These are phyloP conservation scores for Panaeolus papilionaceus DNA, from an alignment of 768 basidiomycete species.

Conservation along the genomic window DNA sequence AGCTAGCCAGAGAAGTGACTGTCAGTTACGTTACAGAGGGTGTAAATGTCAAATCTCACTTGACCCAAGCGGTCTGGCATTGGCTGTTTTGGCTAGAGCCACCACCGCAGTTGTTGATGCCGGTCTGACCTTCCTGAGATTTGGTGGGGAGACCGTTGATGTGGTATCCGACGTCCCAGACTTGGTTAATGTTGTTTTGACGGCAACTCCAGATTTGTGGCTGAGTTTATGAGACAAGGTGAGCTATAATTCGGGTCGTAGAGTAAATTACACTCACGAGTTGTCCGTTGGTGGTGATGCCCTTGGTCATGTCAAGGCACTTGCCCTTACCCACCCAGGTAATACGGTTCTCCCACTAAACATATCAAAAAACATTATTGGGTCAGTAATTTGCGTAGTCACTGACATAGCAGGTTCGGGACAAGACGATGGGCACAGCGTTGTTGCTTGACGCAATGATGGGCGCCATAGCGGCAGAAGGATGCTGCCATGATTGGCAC, in stretches of 20 bases:
- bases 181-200: conserved; percentile 50
- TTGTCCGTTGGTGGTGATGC: conserved; percentile 46
- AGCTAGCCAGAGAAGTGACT: conserved; percentile 39
- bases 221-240: conserved; percentile 31
- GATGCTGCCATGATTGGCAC: no score
- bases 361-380: not conserved
- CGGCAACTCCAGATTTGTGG: conserved; percentile 54
- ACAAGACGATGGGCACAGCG: no score
- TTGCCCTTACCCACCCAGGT: conserved; percentile 56
- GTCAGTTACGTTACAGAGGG: conserved; percentile 1
- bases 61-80: conserved; percentile 76
- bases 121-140: conserved; percentile 65
- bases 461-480: no score
- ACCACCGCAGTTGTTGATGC: conserved; percentile 73
- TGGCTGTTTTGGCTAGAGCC: conserved; percentile 59
- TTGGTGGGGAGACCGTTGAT: conserved; percentile 47
- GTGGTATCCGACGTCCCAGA: conserved; percentile 59
- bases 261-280: conserved; percentile 36
- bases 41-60: conserved; percentile 46
- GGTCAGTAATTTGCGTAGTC: no score
- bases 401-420: no score
- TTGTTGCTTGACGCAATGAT: no score
- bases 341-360: conserved; percentile 43
- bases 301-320: conserved; percentile 54
- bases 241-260: not conserved